A percentile compares a stretch with the other conserved stretches of the same genome.
Evolutionary conservation across 352 stramenopile species (phyloP).

Genomic region (Pythium aristosporum): DNA sequence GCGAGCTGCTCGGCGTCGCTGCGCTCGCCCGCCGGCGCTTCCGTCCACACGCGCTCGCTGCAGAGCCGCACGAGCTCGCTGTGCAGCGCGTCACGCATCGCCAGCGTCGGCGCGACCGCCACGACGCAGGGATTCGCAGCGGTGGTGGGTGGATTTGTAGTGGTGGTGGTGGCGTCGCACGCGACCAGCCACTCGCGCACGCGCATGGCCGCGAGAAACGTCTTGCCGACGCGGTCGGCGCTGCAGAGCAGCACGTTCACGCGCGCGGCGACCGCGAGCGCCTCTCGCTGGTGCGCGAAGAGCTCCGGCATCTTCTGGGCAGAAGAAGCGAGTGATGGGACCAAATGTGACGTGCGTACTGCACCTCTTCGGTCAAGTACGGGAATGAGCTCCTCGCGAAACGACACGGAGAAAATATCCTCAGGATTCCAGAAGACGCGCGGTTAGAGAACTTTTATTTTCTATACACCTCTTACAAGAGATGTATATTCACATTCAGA

Average conservation of each 20-base stretch:
- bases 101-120: constrained; percentile 39
- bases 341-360: neutral
- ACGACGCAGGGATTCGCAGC: constrained; percentile 20
- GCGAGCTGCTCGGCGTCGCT: constrained; percentile 1
- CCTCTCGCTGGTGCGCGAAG: constrained; percentile 58
- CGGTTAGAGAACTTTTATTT: no score
- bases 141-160: neutral
- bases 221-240: constrained; percentile 61
- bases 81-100: constrained; percentile 32
- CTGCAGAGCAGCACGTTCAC: constrained; percentile 70
- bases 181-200: constrained; percentile 39
- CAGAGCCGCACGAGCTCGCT: constrained; percentile 47
- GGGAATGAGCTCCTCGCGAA: neutral
- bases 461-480: no score
- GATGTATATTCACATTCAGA: no score
- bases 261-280: constrained; percentile 56
- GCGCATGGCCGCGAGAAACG: constrained; percentile 54
- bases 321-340: neutral
- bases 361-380: neutral
- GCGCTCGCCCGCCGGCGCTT: neutral
- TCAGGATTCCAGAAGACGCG: neutral
- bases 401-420: neutral
- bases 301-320: constrained; percentile 15
- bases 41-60: constrained; percentile 31
- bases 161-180: neutral